A percentile compares a stretch with the other conserved stretches of the same genome.
Conservation (phyloP, 768 basidiomycete genomes). For the Boletellus sp. region DNA sequence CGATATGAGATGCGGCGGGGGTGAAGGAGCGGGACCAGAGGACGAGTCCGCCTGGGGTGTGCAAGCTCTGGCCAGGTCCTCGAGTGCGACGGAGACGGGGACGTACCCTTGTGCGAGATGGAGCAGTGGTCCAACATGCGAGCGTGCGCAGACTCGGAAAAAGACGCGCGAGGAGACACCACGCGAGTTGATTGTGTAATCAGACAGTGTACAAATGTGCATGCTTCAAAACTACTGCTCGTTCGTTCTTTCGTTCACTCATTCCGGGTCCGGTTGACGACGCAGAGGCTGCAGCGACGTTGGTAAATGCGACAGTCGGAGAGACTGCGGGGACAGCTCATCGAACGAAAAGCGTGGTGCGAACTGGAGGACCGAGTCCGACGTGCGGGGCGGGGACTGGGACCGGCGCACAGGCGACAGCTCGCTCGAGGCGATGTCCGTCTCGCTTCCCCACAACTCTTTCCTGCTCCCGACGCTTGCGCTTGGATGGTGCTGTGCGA, state of each 20-base stretch:
- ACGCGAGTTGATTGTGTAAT: conserved; percentile 6
- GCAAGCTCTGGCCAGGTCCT: conserved; percentile 4
- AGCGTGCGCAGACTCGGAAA: too few relatives aligned
- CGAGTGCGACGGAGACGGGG: neutral
- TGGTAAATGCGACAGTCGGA: conserved; percentile 6
- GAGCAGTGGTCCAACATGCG: conserved; percentile 93
- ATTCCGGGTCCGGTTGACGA: conserved; percentile 16
- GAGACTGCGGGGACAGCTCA: conserved; percentile 1
- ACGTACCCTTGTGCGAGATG: conserved; percentile 85
- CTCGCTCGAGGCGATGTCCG: conserved; percentile 7
- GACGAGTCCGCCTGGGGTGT: conserved; percentile 73
- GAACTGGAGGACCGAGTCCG: conserved; percentile 10
- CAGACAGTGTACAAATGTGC: conserved; percentile 1
- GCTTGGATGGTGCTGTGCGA: neutral
- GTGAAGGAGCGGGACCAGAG: conserved; percentile 96
- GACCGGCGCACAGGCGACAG: conserved; percentile 7
- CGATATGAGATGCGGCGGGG: conserved; percentile 70
- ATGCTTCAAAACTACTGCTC: neutral
- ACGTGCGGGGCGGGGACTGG: conserved; percentile 1
- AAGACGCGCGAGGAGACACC: neutral
- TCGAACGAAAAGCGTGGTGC: conserved; percentile 14
- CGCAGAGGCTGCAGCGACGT: conserved; percentile 24
- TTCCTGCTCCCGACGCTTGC: conserved; percentile 20
- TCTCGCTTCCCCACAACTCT: conserved; percentile 23
- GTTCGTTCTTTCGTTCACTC: too few relatives aligned